A percentile compares a stretch with the other conserved stretches of the same genome.
Evolutionary conservation across 2,329 filamentous ascomycete genomes (phyloP).

Genomic region (Cladosporium halotolerans): DNA sequence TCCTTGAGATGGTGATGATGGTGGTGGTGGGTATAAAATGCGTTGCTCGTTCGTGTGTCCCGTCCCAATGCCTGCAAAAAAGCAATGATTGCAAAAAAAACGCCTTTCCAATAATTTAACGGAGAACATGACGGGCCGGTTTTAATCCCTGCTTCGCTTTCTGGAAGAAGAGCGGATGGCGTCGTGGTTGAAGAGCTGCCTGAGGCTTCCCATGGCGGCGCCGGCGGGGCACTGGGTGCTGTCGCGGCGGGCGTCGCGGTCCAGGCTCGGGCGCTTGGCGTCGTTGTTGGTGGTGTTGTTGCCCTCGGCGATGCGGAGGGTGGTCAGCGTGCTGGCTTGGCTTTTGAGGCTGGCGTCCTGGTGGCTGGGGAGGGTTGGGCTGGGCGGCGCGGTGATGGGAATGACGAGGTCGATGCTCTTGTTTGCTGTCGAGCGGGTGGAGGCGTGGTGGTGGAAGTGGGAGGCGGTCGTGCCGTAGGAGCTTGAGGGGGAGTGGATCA

Average conservation of each 20-base stretch:
- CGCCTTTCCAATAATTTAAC: too few species aligned
- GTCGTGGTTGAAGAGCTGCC: slow-evolving; percentile 30
- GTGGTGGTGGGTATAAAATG: too few species aligned
- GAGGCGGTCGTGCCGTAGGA: slow-evolving; percentile 38
- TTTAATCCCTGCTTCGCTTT: neutral
- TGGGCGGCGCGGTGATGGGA: slow-evolving; percentile 31
- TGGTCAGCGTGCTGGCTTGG: slow-evolving; percentile 27
- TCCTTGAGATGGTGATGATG: too few species aligned
- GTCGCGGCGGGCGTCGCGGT: neutral
- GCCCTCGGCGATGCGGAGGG: slow-evolving; percentile 25
- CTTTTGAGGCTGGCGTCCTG: slow-evolving; percentile 28
- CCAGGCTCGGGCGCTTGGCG: neutral
- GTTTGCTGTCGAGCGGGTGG: slow-evolving; percentile 29
- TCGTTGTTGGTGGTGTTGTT: slow-evolving; percentile 6
- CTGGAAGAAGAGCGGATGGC: slow-evolving; percentile 26
- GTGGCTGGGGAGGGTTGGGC: slow-evolving; percentile 13
- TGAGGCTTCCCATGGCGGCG: slow-evolving; percentile 22
- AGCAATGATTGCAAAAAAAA: neutral
- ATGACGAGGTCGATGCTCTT: slow-evolving; percentile 39
- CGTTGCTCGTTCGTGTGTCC: too few species aligned
- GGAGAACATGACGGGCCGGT: neutral
- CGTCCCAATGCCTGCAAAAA: neutral
- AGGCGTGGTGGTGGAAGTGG: slow-evolving; percentile 35
- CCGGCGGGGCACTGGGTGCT: neutral
- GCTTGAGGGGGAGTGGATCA: slow-evolving; percentile 42